phyloP scores from a whole-genome alignment of 139 green algal genomes.

The Yamagishiella unicocca region DNA sequence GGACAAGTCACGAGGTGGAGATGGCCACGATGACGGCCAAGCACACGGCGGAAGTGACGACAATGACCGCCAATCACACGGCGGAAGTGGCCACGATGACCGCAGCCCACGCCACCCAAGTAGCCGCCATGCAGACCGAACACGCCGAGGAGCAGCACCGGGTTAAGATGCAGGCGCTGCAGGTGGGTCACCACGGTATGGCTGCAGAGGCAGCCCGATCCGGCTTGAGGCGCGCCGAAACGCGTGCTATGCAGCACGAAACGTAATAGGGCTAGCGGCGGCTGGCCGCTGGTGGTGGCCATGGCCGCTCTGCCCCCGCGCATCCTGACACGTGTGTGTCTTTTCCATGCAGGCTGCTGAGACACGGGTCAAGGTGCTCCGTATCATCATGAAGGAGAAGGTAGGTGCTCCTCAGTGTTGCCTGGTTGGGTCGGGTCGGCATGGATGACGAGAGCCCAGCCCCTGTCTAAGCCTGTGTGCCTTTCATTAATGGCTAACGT shows the following conservation, averaged over 20 bases:
- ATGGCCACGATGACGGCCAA: background rate
- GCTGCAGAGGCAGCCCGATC: too few species aligned
- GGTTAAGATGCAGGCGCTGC: background rate
- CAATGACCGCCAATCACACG: background rate
- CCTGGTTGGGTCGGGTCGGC: too few species aligned
- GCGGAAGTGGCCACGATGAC: background rate
- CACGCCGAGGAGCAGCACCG: background rate
- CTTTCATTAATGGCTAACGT: too few species aligned
- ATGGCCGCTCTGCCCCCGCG: too few species aligned
- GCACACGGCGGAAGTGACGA: background rate
- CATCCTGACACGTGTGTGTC: too few species aligned
- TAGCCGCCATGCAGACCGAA: background rate
- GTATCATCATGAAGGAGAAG: conserved; percentile 10
- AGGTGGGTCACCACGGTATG: background rate
- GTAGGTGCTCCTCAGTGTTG: too few species aligned
- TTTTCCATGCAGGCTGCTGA: conserved; percentile 14
- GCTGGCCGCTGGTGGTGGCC: too few species aligned
- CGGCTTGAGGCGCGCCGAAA: too few species aligned
- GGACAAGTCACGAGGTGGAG: background rate
- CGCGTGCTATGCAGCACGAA: too few species aligned
- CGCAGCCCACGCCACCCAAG: background rate
- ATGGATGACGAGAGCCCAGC: too few species aligned
- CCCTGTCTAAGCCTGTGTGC: too few species aligned
- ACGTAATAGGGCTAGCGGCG: too few species aligned
- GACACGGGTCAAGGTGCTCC: background rate